Evolutionary conservation across 208 protist genomes (phyloP), one percentile per base, ranked within the genome.

Genomic region (Trypanosoma congolense): DNA sequence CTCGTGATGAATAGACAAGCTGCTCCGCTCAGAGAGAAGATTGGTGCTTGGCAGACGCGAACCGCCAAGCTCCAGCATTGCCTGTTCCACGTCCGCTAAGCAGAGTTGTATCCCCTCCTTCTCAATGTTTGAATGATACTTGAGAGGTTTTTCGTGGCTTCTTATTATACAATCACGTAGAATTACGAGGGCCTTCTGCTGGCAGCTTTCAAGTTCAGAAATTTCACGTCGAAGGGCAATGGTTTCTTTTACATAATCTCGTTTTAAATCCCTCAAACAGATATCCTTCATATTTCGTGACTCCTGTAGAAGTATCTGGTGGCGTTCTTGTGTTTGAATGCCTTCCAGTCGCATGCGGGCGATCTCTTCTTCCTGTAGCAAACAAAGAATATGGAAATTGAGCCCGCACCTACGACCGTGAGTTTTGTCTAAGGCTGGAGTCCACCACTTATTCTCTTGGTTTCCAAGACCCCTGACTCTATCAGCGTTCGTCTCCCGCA

Each of bases 301-400:
- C 35, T 67, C 53, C 29, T 29, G 24, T 19, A 67, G 9, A 2
- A 60, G 46, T 26, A 67, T 4, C 0, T n/a, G 2, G 16, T 26
- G 56, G 43, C 61, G 46, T 16, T 56, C 16, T 31, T 50, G 30
- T 21, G 35, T 31, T 41, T 59, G 52, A 31, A 36, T 36, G 2
- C 38, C 35, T 16, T 16, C n/a, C n/a, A 61, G 18, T 1, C 28
- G 36, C 25, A 60, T 41, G 3, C 61, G 52, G 22, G 2, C 22
- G 24, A 47, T 16, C 30, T 67, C 53, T 26, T 67, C 61, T 10
- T 53, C 52, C 28, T 43, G 33, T n/a, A 45, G 35, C n/a, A 61
- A 3, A 33, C 46, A 19, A 50, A 50, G 21, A 8, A 29, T n/a
- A 21, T 49, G 35, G 16, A 61, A 28, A 35, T 33, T 35, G 21